Evolutionary conservation across 176 grass and related monocot species (phyloP), one percentile per base, ranked within the genome.

Genomic region (Carex myosuroides): DNA sequence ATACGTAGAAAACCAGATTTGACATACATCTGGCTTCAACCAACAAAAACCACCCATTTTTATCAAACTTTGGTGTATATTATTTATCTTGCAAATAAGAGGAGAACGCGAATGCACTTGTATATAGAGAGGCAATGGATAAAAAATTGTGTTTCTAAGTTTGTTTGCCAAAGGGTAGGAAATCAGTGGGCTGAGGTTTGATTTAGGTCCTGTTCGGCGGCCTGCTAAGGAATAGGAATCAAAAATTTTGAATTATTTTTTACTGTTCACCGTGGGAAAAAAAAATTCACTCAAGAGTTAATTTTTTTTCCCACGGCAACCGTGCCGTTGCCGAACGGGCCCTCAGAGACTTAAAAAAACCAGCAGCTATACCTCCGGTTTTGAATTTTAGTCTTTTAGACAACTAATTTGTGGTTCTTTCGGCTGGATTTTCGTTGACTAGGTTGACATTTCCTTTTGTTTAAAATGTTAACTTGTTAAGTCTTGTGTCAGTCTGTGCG

Each of bases 161-260:
- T 60, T 21, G 13, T n/a, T 61, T 42, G 9, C 30, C 0, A 41
- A 42, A 81, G 29, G 30, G 42, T 60, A 6, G 78, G 5, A 84
- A 84, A 59, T 71, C 67, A 44, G 82, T 84, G 82, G 82, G 66
- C 67, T 74, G 37, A 73, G 66, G 20, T 59, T 84, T 75, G 44
- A 84, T 41, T 74, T 58, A 22, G n/a, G n/a, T n/a, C n/a, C n/a
- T n/a, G n/a, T n/a, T n/a, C n/a, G n/a, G n/a, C n/a, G n/a, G n/a
- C n/a, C n/a, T n/a, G n/a, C n/a, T n/a, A n/a, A n/a, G n/a, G n/a
- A n/a, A n/a, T n/a, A n/a, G n/a, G n/a, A n/a, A n/a, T n/a, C n/a
- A n/a, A n/a, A n/a, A n/a, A n/a, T n/a, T n/a, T n/a, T n/a, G n/a
- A n/a, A n/a, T n/a, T n/a, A n/a, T n/a, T n/a, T n/a, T n/a, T n/a